These are phyloP conservation scores for Podaxis sp. DNA, from an alignment of 768 basidiomycete species.

Conservation along the genomic window DNA sequence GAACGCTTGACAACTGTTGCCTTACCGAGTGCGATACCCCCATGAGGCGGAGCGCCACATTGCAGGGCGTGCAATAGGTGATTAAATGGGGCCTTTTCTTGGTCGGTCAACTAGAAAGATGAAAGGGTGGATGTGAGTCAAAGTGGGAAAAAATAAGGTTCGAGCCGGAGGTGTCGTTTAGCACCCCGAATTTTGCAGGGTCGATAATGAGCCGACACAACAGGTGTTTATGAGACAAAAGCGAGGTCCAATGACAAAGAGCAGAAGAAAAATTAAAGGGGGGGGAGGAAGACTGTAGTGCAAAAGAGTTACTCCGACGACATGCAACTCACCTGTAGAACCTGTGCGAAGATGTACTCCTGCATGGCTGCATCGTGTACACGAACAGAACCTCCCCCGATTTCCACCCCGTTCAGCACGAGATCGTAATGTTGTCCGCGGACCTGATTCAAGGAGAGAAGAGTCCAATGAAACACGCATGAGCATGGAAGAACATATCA, in stretches of 20 bases:
- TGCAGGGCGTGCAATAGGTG: slow-evolving; percentile 85
- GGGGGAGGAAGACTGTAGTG: not conserved
- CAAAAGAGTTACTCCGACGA: not conserved
- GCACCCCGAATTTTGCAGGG: not conserved
- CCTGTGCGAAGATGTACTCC: slow-evolving; percentile 71
- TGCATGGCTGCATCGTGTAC: slow-evolving; percentile 89
- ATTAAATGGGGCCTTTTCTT: slow-evolving; percentile 74
- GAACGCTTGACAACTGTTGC: slow-evolving; percentile 16
- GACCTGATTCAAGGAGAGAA: slow-evolving; percentile 46
- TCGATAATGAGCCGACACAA: not conserved
- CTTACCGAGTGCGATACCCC: slow-evolving; percentile 88
- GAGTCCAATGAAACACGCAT: slow-evolving; percentile 3
- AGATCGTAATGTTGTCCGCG: slow-evolving; percentile 97
- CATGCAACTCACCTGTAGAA: slow-evolving; percentile 65
- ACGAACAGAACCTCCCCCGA: slow-evolving; percentile 92
- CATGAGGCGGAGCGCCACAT: slow-evolving; percentile 94
- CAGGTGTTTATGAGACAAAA: not conserved
- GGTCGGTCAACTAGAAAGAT: slow-evolving; percentile 58
- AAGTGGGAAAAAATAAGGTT: slow-evolving; percentile 15
- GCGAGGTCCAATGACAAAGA: not conserved
- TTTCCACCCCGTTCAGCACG: slow-evolving; percentile 90
- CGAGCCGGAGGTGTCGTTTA: not conserved
- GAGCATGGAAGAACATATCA: slow-evolving; percentile 9
- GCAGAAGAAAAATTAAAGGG: slow-evolving; percentile 1
- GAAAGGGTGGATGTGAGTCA: slow-evolving; percentile 8